These are phyloP conservation scores for Talaromyces sp. DNA, from an alignment of 2,329 filamentous ascomycete genomes.

Conservation along the genomic window DNA sequence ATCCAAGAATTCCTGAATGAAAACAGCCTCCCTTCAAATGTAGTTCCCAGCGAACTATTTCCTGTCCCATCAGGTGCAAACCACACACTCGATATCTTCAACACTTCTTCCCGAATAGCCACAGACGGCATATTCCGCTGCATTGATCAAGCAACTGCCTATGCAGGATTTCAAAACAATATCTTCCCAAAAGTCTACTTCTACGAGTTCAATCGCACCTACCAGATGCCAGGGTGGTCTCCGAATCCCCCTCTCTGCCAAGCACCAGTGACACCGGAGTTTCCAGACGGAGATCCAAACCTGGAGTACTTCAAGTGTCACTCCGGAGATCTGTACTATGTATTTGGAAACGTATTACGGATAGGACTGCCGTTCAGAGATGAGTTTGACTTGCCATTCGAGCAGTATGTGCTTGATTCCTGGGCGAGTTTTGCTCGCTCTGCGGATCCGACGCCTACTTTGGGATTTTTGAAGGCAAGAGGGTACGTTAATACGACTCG, in stretches of 20 bases:
- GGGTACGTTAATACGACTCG: constrained; percentile 20
- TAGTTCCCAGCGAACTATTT: constrained; percentile 15
- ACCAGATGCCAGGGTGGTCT: constrained; percentile 53
- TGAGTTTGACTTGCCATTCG: constrained; percentile 23
- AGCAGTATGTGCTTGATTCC: constrained; percentile 27
- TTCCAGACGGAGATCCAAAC: constrained; percentile 52
- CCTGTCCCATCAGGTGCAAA: constrained; percentile 54
- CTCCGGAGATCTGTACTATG: constrained; percentile 58
- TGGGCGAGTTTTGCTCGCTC: constrained; percentile 27
- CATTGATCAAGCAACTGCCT: constrained; percentile 61
- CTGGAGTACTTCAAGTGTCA: constrained; percentile 58
- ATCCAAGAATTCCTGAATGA: constrained; percentile 50
- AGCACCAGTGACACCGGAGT: constrained; percentile 42
- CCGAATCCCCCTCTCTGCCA: constrained; percentile 56
- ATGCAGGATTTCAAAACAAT: constrained; percentile 49
- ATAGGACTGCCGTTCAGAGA: constrained; percentile 21
- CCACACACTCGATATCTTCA: constrained; percentile 59
- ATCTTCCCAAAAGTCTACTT: constrained; percentile 57
- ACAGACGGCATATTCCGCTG: constrained; percentile 65
- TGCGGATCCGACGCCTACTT: constrained; percentile 19
- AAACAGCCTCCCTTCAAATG: constrained; percentile 9
- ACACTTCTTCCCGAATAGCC: constrained; percentile 56
- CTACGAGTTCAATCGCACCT: constrained; percentile 62
- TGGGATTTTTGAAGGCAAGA: constrained; percentile 18
- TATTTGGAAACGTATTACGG: constrained; percentile 54